Base-by-base conservation (phyloP, 495 filamentous ascomycete species). In the Lepidopterella palustris region DNA sequence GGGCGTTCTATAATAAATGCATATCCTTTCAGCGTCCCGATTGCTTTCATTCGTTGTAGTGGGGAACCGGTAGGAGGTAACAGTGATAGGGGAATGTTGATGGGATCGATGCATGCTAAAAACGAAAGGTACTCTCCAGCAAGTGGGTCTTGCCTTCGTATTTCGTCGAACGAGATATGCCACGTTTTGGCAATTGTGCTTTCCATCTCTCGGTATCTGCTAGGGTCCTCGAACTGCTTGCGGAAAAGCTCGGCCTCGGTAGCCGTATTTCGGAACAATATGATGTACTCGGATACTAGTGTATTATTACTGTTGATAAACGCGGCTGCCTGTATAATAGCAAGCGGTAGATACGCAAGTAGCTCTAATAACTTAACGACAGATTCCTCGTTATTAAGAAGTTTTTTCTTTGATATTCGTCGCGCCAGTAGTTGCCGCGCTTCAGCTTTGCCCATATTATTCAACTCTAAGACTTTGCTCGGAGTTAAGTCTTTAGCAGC, bases 1-100 rank as follows among this genome's bases (percentile, higher is more conserved):
- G 24, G 9, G 23, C 64, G 62, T 26, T 49, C 20, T n/a, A 45
- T 72, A n/a, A 72, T 58, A 48, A 76, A 67, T 45, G 63, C 55
- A 45, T 69, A 70, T 24, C 57, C 59, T 10, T 66, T 61, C 24
- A 50, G 24, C 3, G 47, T 50, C 15, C 21, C 47, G 47, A 50
- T 50, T 15, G 47, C 47, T 21, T 50, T 21, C 5, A 27, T 26
- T 27, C 5, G 3, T 21, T 13, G 15, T 50, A 24, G 13, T 24
- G 6, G 15, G 18, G 20, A 25, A 25, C 2, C 21, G 6, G 15
- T 21, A 5, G 5, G 18, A 4, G 47, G 47, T 25, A 67, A 49
- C 28, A 67, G 57, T n/a, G 64, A 67, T 0, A 11, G 32, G 27
- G 64, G 61, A 52, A 67, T 73, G 53, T 63, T 65, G 59, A 71